These are phyloP conservation scores for Neurospora sp. DNA, from an alignment of 2,329 filamentous ascomycete species.

Conservation along the genomic window DNA sequence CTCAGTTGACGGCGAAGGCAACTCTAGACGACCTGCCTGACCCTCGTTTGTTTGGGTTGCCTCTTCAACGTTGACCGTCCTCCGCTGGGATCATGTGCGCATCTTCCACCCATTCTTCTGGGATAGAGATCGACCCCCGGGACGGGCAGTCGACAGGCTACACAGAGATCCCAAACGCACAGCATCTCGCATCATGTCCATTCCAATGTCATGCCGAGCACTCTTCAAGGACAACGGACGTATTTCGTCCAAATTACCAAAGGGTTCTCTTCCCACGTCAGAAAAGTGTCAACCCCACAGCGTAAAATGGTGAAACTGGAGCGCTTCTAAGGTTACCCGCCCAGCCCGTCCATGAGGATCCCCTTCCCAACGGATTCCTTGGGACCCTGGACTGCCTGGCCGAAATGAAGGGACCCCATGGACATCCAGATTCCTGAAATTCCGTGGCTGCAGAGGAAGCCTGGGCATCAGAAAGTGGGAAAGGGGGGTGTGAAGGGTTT, in stretches of 20 bases:
- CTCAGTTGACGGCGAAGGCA: background rate
- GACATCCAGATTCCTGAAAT: background rate
- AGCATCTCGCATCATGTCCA: background rate
- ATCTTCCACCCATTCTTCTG: background rate
- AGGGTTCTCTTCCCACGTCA: background rate
- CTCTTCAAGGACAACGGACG: background rate
- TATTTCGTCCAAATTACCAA: background rate
- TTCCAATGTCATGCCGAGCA: background rate
- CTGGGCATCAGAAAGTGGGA: background rate
- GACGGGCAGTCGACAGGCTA: background rate
- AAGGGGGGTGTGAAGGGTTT: background rate
- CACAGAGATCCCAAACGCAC: background rate
- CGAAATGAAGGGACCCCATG: slow-evolving; percentile 2
- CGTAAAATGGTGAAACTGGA: background rate
- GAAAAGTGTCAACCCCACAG: background rate
- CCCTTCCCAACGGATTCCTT: background rate
- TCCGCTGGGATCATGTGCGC: background rate
- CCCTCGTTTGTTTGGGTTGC: background rate
- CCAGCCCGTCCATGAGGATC: background rate
- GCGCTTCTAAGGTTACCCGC: background rate
- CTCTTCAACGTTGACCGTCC: background rate
- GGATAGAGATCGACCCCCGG: background rate
- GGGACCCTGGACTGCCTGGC: background rate
- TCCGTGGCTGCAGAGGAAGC: background rate
- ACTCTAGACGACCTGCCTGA: background rate